Evolutionary conservation across 768 basidiomycete genomes (phyloP).

Genomic region (Suillus paluster): DNA sequence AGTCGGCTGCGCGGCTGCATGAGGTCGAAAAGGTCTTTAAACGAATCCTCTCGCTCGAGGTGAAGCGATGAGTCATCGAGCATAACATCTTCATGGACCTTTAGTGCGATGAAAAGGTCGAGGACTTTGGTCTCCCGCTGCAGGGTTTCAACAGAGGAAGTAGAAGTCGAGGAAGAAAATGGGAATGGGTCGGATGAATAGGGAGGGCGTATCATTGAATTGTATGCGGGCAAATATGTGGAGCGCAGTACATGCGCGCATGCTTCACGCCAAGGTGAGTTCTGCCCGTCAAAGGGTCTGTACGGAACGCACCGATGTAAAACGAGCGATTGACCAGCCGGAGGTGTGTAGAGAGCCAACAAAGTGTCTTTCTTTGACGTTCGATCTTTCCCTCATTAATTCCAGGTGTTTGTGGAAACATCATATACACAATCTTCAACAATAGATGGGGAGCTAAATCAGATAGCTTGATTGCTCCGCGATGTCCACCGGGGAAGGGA

Average conservation of each 20-base stretch:
- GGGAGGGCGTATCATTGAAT: slow-evolving; percentile 60
- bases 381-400: slow-evolving; percentile 46
- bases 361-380: slow-evolving; percentile 66
- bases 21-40: slow-evolving; percentile 80
- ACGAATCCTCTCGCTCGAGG: slow-evolving; percentile 74
- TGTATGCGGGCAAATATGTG: slow-evolving; percentile 71
- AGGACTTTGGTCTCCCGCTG: slow-evolving; percentile 79
- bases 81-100: slow-evolving; percentile 80
- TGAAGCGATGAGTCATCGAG: slow-evolving; percentile 76
- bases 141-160: slow-evolving; percentile 37
- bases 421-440: slow-evolving; percentile 68
- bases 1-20: slow-evolving; percentile 72
- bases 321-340: slow-evolving; percentile 68
- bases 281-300: background rate
- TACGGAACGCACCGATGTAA: slow-evolving; percentile 58
- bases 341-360: slow-evolving; percentile 69
- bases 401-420: slow-evolving; percentile 57
- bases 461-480: slow-evolving; percentile 24
- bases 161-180: slow-evolving; percentile 35
- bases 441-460: slow-evolving; percentile 65
- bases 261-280: slow-evolving; percentile 40
- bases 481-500: slow-evolving; percentile 35
- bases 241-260: slow-evolving; percentile 85
- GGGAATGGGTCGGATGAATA: slow-evolving; percentile 86
- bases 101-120: slow-evolving; percentile 80